A percentile compares a stretch with the other conserved stretches of the same genome.
phyloP scores from a whole-genome alignment of 352 stramenopile genomes.

The Thalassiosira allenii region DNA sequence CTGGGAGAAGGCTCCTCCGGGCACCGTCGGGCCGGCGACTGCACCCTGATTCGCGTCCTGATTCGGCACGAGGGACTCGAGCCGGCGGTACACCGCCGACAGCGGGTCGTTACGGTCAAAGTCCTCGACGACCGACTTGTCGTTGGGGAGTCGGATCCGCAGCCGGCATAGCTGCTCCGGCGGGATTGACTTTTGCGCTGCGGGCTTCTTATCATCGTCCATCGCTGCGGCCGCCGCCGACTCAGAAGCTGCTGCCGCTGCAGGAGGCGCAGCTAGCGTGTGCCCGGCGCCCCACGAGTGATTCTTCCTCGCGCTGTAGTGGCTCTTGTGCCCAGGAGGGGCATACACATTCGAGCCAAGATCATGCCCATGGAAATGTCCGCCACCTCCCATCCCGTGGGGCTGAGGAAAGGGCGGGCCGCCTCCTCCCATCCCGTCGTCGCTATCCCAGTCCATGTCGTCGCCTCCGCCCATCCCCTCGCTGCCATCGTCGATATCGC shows the following conservation, averaged over 20 bases:
- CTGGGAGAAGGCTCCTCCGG: constrained; percentile 5
- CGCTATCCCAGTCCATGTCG: background rate
- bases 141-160: constrained; percentile 9
- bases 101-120: constrained; percentile 13
- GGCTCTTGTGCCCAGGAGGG: background rate
- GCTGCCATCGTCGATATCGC: background rate
- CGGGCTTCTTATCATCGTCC: background rate
- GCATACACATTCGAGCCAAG: background rate
- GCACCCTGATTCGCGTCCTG: background rate
- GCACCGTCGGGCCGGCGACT: background rate
- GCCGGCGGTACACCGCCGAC: constrained; percentile 3
- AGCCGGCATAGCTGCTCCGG: constrained; percentile 8
- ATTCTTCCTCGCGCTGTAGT: background rate
- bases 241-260: background rate
- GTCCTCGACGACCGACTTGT: constrained; percentile 18
- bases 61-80: constrained; percentile 1
- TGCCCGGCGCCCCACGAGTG: background rate
- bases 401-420: too few relatives aligned
- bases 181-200: background rate
- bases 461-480: background rate
- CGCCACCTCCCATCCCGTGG: background rate
- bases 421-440: background rate
- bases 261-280: background rate
- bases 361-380: background rate
- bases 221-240: too few relatives aligned